Conservation (phyloP, 2,329 filamentous ascomycete species). For the Ilyonectria robusta region DNA sequence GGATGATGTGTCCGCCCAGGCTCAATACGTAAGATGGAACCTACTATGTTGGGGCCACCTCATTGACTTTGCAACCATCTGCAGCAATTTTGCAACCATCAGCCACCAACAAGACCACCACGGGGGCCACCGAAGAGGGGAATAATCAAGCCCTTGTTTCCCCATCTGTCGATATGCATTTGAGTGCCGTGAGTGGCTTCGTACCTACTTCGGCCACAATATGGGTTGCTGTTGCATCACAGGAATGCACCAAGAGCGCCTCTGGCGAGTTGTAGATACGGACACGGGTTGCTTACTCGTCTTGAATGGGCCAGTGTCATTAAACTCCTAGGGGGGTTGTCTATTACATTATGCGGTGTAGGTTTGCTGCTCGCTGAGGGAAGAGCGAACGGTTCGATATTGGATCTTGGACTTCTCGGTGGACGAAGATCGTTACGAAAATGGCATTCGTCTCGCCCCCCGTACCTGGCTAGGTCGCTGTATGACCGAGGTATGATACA, state of each 20-base stretch:
- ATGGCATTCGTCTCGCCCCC: neutral
- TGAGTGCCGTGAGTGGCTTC: slow-evolving; percentile 20
- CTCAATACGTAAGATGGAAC: slow-evolving; percentile 25
- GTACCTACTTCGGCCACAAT: slow-evolving; percentile 27
- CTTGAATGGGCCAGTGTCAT: slow-evolving; percentile 6
- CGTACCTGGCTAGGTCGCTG: neutral
- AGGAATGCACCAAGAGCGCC: slow-evolving; percentile 21
- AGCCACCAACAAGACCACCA: neutral
- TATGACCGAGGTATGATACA: slow-evolving; percentile 12
- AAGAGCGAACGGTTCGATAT: slow-evolving; percentile 37
- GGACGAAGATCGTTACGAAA: slow-evolving; percentile 13
- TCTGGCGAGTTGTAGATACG: slow-evolving; percentile 9
- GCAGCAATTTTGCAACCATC: neutral
- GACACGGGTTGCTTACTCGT: slow-evolving; percentile 4
- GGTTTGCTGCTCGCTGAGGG: slow-evolving; percentile 9
- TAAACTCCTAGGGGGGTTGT: neutral
- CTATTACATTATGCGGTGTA: neutral
- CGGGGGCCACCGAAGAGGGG: slow-evolving; percentile 14
- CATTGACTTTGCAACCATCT: slow-evolving; percentile 4
- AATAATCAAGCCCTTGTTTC: slow-evolving; percentile 1
- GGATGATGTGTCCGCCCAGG: slow-evolving; percentile 13
- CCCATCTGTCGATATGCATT: slow-evolving; percentile 23
- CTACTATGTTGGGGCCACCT: slow-evolving; percentile 12
- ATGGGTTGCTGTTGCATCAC: slow-evolving; percentile 17
- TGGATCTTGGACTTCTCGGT: slow-evolving; percentile 36